Evolutionary conservation across 257 asterid genomes (phyloP).

Genomic region (Solanum bulbocastanum): DNA sequence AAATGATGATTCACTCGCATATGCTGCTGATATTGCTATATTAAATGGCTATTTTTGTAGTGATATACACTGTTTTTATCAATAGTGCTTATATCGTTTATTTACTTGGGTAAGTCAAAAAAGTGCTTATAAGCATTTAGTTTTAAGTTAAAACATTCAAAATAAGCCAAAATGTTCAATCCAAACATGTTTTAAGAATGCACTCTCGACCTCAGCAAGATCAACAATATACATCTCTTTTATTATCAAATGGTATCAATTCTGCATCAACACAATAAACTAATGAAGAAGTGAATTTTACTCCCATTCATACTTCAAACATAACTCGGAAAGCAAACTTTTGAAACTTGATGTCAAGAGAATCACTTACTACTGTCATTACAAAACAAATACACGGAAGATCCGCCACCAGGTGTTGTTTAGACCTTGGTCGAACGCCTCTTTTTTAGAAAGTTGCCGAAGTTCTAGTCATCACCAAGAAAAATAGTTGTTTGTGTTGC

Average conservation of each 20-base stretch:
- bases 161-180: too few species aligned
- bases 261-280: background rate
- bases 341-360: background rate
- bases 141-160: too few species aligned
- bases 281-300: background rate
- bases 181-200: too few species aligned
- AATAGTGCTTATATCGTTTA: too few species aligned
- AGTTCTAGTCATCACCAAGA: conserved; percentile 57
- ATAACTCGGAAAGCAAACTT: background rate
- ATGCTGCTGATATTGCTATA: background rate
- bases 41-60: background rate
- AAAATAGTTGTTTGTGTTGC: conserved; percentile 38
- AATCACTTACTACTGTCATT: conserved; percentile 26
- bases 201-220: too few species aligned
- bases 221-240: too few species aligned
- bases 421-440: too few species aligned
- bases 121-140: too few species aligned
- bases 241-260: background rate
- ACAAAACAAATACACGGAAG: conserved; percentile 41
- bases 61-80: background rate
- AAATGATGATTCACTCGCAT: background rate
- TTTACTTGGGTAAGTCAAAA: too few species aligned
- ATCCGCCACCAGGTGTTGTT: too few species aligned
- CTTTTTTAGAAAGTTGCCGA: conserved; percentile 59
- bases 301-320: background rate